A percentile compares a stretch with the other conserved stretches of the same genome.
Evolutionary conservation across 2,329 filamentous ascomycete species (phyloP).

Genomic region (Thielaviopsis euricoi): DNA sequence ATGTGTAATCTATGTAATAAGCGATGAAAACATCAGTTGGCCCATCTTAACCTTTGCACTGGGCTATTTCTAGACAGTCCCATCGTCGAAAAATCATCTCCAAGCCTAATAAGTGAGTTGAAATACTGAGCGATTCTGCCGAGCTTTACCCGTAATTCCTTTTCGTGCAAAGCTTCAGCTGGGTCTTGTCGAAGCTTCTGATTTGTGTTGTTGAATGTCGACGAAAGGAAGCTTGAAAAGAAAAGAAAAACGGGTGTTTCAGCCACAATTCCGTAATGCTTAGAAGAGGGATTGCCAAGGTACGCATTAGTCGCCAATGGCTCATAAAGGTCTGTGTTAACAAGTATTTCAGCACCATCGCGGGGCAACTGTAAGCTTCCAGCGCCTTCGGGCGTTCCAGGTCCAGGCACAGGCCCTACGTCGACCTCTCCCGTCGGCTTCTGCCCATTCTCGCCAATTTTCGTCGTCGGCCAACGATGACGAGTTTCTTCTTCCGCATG

Average conservation of each 20-base stretch:
- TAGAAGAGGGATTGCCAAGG: constrained; percentile 8
- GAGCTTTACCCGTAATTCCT: background rate
- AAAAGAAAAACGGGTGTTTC: background rate
- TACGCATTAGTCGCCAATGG: background rate
- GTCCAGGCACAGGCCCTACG: constrained; percentile 4
- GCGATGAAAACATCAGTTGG: background rate
- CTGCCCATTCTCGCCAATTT: background rate
- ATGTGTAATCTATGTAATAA: too few species aligned
- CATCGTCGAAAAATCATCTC: background rate
- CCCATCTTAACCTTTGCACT: background rate
- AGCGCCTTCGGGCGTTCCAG: constrained; percentile 6
- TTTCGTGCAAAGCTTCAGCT: background rate
- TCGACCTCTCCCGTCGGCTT: background rate
- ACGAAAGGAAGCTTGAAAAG: background rate
- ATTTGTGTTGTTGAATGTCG: background rate
- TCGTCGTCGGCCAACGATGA: constrained; percentile 1
- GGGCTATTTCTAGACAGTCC: background rate
- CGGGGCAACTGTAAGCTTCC: constrained; percentile 9
- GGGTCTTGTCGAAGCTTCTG: background rate
- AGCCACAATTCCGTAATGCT: constrained; percentile 4
- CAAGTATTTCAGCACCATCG: constrained; percentile 9
- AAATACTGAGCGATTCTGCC: background rate
- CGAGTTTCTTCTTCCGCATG: constrained; percentile 5
- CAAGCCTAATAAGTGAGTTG: background rate
- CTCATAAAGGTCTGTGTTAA: background rate